Evolutionary conservation across 345 rosid genomes (phyloP).

Genomic region (Trapa incisa): DNA sequence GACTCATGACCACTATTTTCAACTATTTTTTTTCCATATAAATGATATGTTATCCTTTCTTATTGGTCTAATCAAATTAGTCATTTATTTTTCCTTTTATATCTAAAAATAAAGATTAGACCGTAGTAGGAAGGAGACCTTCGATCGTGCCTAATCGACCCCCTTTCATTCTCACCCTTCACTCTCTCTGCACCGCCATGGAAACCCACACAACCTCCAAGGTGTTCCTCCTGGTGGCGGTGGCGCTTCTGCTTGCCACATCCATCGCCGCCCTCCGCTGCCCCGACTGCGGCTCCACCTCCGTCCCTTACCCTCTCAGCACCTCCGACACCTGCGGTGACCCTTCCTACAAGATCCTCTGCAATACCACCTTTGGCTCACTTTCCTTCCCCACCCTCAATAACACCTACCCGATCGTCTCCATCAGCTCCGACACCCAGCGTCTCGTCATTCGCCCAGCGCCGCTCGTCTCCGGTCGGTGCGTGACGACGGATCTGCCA

Average conservation of each 20-base stretch:
- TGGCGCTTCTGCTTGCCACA: constrained; percentile 12
- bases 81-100: too few species aligned
- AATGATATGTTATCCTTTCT: too few species aligned
- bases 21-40: too few species aligned
- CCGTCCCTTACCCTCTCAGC: constrained; percentile 43
- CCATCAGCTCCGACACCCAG: constrained; percentile 19
- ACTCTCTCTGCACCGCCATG: background rate
- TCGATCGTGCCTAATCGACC: background rate
- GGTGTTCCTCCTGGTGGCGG: constrained; percentile 20
- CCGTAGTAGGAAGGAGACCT: too few species aligned
- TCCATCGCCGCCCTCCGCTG: constrained; percentile 17
- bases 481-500: constrained; percentile 23
- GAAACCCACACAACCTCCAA: background rate
- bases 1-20: too few species aligned
- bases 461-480: constrained; percentile 15
- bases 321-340: constrained; percentile 35
- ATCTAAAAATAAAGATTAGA: too few species aligned
- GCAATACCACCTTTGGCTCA: constrained; percentile 11
- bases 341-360: constrained; percentile 29
- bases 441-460: constrained; percentile 29
- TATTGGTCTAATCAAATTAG: too few species aligned
- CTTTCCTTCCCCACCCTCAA: constrained; percentile 29
- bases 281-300: constrained; percentile 31
- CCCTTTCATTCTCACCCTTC: background rate
- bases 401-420: constrained; percentile 26